Conservation (phyloP, 2,329 filamentous ascomycete species). For the Aspergillus oerlinghausenensis region DNA sequence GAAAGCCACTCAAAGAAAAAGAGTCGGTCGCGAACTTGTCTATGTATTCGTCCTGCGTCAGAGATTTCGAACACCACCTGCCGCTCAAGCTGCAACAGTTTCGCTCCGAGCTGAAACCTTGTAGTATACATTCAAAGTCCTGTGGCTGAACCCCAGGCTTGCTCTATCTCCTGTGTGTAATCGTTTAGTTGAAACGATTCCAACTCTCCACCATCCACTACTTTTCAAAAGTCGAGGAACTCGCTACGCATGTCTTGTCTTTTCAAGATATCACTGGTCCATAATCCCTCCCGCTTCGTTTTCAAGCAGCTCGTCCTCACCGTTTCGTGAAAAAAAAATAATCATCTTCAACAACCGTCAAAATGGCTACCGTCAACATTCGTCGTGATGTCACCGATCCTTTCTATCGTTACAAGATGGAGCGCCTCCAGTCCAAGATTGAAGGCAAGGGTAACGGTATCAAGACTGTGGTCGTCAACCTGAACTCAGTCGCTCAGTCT, state of each 20-base stretch:
- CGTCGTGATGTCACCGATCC: constrained; percentile 95
- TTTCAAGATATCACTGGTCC: constrained; percentile 43
- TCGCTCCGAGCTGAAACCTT: constrained; percentile 91
- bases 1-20: constrained; percentile 31
- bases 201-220: constrained; percentile 33
- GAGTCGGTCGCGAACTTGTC: constrained; percentile 55
- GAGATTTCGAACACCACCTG: constrained; percentile 90
- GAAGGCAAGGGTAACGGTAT: constrained; percentile 99
- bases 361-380: constrained; percentile 97
- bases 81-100: constrained; percentile 95
- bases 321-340: constrained; percentile 28
- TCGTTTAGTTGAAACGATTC: constrained; percentile 13
- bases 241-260: constrained; percentile 58
- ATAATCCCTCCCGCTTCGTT: constrained; percentile 33
- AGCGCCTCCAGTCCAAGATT: constrained; percentile 96
- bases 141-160: constrained; percentile 69
- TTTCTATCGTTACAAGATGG: constrained; percentile 99
- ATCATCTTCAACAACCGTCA: constrained; percentile 47
- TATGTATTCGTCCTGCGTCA: constrained; percentile 98
- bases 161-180: constrained; percentile 24
- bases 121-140: constrained; percentile 81
- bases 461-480: constrained; percentile 97
- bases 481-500: constrained; percentile 87
- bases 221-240: constrained; percentile 15
- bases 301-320: constrained; percentile 22